Percentiles rank a stretch among this genome's conserved stretches.
phyloP scores from a whole-genome alignment of 805 yeast genomes.

The Citeromyces nyonsensis region DNA sequence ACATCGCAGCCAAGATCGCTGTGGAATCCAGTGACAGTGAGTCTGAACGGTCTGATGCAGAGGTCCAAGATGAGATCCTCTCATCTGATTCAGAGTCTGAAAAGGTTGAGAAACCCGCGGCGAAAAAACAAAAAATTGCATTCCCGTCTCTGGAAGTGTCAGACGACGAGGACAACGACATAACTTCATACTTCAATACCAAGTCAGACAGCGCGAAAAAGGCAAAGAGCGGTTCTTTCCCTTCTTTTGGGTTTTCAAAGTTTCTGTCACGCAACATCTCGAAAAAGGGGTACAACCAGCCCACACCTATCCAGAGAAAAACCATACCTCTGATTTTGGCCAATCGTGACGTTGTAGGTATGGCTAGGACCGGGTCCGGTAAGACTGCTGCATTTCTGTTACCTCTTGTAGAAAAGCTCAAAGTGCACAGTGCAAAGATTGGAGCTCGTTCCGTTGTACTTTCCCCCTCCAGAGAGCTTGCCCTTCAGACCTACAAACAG shows the following conservation, averaged over 20 bases:
- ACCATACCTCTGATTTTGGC: constrained; percentile 84
- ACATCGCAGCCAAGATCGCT: constrained; percentile 49
- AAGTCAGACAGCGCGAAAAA: constrained; percentile 30
- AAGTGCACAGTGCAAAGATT: constrained; percentile 69
- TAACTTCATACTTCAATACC: constrained; percentile 20
- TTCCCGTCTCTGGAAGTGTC: constrained; percentile 27
- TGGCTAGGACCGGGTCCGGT: constrained; percentile 99
- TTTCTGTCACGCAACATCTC: constrained; percentile 51
- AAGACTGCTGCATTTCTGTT: constrained; percentile 93
- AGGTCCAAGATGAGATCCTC: constrained; percentile 37
- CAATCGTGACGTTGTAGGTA: constrained; percentile 90
- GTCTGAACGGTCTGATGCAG: constrained; percentile 16
- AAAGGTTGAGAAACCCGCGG: constrained; percentile 6
- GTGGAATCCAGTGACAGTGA: constrained; percentile 12
- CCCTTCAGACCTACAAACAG: constrained; percentile 80
- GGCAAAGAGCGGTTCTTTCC: constrained; percentile 70
- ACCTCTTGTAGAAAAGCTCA: constrained; percentile 79
- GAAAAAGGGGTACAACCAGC: constrained; percentile 82
- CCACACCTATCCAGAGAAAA: constrained; percentile 96
- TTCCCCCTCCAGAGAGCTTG: constrained; percentile 94
- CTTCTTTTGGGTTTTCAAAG: constrained; percentile 79
- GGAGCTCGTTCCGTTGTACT: constrained; percentile 83
- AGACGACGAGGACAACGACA: constrained; percentile 20
- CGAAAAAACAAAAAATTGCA: constrained; percentile 4
- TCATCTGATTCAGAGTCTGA: constrained; percentile 30